A percentile compares a stretch with the other conserved stretches of the same genome.
Conservation (phyloP, 2,329 filamentous ascomycete species). For the Clonostachys byssicola region DNA sequence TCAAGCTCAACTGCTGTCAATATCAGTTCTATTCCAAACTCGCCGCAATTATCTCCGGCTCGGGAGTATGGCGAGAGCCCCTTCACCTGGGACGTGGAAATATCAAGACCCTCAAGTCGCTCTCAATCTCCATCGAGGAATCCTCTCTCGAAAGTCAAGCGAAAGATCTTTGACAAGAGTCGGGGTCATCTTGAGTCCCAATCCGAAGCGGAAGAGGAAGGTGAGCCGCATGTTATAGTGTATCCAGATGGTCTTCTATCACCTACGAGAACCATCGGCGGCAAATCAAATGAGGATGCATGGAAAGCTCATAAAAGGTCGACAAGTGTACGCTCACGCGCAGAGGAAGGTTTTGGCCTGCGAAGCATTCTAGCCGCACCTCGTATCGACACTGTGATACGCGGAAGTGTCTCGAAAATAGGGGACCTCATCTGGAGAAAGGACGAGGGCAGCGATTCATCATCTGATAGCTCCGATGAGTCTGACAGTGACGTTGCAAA, state of each 20-base stretch:
- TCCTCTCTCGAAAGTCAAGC: constrained; percentile 50
- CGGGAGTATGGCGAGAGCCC: not conserved
- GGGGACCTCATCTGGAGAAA: constrained; percentile 55
- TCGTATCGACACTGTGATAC: constrained; percentile 69
- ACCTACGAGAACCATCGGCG: constrained; percentile 12
- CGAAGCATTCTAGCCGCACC: constrained; percentile 75
- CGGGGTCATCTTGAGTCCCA: constrained; percentile 33
- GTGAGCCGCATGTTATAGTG: no score
- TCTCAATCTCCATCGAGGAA: constrained; percentile 60
- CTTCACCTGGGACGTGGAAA: not conserved
- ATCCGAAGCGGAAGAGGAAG: constrained; percentile 20
- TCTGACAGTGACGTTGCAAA: constrained; percentile 39
- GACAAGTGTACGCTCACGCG: constrained; percentile 40
- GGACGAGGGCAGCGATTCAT: constrained; percentile 28
- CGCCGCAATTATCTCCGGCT: not conserved
- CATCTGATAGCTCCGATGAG: constrained; percentile 18
- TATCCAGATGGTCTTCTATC: constrained; percentile 4
- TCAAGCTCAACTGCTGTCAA: not conserved
- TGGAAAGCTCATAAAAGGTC: constrained; percentile 43
- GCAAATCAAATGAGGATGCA: constrained; percentile 34
- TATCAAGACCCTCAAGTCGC: constrained; percentile 39
- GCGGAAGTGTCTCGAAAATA: constrained; percentile 51
- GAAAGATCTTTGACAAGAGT: constrained; percentile 50
- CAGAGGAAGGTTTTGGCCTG: constrained; percentile 22
- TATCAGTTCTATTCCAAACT: not conserved